Base-by-base conservation (phyloP, 2,329 filamentous ascomycete genomes). In the Botrytis byssoidea region DNA sequence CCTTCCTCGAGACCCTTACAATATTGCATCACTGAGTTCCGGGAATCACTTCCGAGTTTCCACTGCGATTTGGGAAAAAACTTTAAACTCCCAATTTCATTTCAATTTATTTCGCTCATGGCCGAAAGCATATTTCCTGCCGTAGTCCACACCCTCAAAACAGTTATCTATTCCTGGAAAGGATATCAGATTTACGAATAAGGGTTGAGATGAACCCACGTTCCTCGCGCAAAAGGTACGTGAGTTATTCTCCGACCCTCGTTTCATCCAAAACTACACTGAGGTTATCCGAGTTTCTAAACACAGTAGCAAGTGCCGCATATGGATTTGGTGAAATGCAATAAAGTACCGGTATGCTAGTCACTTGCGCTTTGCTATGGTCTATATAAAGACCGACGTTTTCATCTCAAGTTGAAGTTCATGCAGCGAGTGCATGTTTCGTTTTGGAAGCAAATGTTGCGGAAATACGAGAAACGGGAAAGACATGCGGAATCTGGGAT, bases 81-180 rank as follows among this genome's bases (percentile, higher is more conserved):
- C 18, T 22, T 35, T 65, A 55, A 7, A 10, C n/a, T 40, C n/a
- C 25, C 51, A 57, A 68, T 57, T 57, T 68, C 46, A 57, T 55
- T 68, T 68, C 35, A 16, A 14, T 57, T 57, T n/a, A 16, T 29
- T 68, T 57, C 66, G 48, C 66, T 68, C 48, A 68, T 68, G 66
- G 48, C 66, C 66, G 48, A 68, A 68, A 68, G 48, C 57, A 42
- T 68, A 57, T 57, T 68, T 32, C 25, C 4, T 67, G 25, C 46
- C 37, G 25, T 42, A 55, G 35, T 29, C 46, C 35, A 55, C 37
- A 46, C 16, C 22, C 42, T 32, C 32, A 16, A 32, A 37, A 51
- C 7, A 25, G 59, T n/a, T 10, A 44, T 44, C 37, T 64, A 64
- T 44, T 60, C 18, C 32, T 60, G 57, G 57, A 60, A 25, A 32